Evolutionary conservation across 192 early-diverging fungal genomes (phyloP), one percentile per base, ranked within the genome.

Genomic region (Funneliformis geosporum): DNA sequence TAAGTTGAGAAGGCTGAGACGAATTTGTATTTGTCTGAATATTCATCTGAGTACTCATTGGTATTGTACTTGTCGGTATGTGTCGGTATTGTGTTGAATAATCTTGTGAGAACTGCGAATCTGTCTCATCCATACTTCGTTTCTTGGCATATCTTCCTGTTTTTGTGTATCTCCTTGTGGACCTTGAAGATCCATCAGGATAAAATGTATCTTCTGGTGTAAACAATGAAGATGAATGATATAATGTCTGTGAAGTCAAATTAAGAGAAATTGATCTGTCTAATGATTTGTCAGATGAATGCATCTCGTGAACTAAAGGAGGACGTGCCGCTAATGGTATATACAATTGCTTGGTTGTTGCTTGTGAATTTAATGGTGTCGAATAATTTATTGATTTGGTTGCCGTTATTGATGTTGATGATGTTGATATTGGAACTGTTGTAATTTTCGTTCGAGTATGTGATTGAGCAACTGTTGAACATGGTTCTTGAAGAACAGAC

Each of bases 91-190:
- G 28, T 7, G 12, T n/a, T 71, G 69, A 27, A 28, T 73, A 50
- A 2, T 38, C 21, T 67, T 66, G 60, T 23, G 18, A 2, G 42
- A 33, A 43, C 33, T 64, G 61, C n/a, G 16, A 42, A 46, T 78
- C 43, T 10, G 12, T n/a, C 8, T 73, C 55, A 75, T 78, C 81
- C 21, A 42, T 47, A 78, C 67, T 80, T 16, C 85, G 81, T 78
- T 90, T 90, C 65, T 90, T 90, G 2, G 89, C 89, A 39, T 90
- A 90, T 60, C 86, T 87, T 50, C 89, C 89, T n/a, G 89, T 90
- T 60, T 90, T 90, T 55, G 83, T 82, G 59, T 90, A 90, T 67
- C 84, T 84, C 25, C 89, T 61, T 2, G 89, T 90, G 11, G 80
- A 64, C 66, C 39, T 43, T 66, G n/a, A 68, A 21, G 66, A 68